These are phyloP conservation scores for Chalciporus sp. DNA, from an alignment of 1,284 basidiomycete species.

Conservation along the genomic window DNA sequence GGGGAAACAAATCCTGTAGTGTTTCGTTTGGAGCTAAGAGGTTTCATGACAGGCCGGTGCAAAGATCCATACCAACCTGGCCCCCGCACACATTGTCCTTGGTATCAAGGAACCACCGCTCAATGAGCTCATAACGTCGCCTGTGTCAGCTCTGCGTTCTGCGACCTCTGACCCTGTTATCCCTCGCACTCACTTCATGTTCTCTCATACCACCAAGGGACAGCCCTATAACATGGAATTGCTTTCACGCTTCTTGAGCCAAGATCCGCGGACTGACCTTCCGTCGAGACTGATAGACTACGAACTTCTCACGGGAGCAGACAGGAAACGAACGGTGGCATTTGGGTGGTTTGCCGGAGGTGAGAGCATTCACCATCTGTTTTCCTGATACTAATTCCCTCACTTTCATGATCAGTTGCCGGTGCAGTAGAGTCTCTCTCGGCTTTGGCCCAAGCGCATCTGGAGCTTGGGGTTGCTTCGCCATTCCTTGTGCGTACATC, in stretches of 20 bases:
- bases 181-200: conserved; percentile 78
- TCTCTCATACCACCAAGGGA: conserved; percentile 88
- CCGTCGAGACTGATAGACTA: conserved; percentile 77
- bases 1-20: neutral
- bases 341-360: conserved; percentile 91
- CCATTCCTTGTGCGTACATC: conserved; percentile 70
- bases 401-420: conserved; percentile 53
- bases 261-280: conserved; percentile 19
- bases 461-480: conserved; percentile 77
- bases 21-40: conserved; percentile 6
- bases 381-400: conserved; percentile 3
- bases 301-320: conserved; percentile 69
- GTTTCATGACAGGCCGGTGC: conserved; percentile 71
- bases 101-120: conserved; percentile 90
- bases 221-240: conserved; percentile 85
- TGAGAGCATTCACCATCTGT: conserved; percentile 35
- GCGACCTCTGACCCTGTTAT: conserved; percentile 22
- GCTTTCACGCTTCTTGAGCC: conserved; percentile 63
- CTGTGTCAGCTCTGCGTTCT: conserved; percentile 33
- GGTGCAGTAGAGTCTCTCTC: conserved; percentile 83
- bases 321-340: conserved; percentile 78
- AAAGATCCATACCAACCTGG: conserved; percentile 56
- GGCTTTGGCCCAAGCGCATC: conserved; percentile 76
- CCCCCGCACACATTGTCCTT: conserved; percentile 71
- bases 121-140: conserved; percentile 54